phyloP scores from a whole-genome alignment of 495 filamentous ascomycete genomes.

The Neurospora tetrasperma region DNA sequence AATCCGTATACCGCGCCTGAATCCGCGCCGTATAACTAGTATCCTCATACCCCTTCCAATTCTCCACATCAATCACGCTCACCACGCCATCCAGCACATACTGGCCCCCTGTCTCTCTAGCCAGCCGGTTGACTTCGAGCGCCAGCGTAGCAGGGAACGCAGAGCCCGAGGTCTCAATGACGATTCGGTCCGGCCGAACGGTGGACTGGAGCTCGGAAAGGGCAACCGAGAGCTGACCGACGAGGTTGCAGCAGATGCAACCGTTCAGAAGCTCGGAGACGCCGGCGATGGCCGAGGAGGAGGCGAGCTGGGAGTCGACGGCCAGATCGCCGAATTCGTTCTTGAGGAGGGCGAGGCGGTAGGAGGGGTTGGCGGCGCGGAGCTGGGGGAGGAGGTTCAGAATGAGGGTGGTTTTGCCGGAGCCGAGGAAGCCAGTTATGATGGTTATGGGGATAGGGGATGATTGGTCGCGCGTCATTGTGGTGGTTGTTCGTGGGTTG shows the following conservation, averaged over 20 bases:
- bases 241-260: constrained; percentile 97
- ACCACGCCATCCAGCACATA: constrained; percentile 86
- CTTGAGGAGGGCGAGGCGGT: constrained; percentile 88
- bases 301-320: constrained; percentile 82
- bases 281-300: constrained; percentile 70
- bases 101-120: constrained; percentile 45
- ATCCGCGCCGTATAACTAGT: constrained; percentile 78
- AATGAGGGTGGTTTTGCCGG: constrained; percentile 88
- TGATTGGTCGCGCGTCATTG: constrained; percentile 31
- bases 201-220: constrained; percentile 56
- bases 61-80: constrained; percentile 90
- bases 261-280: constrained; percentile 88
- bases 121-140: constrained; percentile 84
- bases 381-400: constrained; percentile 85
- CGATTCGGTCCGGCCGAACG: constrained; percentile 64
- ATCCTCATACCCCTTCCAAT: constrained; percentile 93
- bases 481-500: neutral
- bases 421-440: constrained; percentile 88
- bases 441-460: constrained; percentile 82
- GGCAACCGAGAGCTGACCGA: constrained; percentile 77
- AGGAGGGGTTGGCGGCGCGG: constrained; percentile 47
- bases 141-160: constrained; percentile 85
- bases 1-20: constrained; percentile 82
- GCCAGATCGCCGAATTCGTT: constrained; percentile 97
- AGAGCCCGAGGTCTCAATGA: constrained; percentile 83